Base-by-base conservation (phyloP, 495 filamentous ascomycete genomes). In the Penicillium coffeae region DNA sequence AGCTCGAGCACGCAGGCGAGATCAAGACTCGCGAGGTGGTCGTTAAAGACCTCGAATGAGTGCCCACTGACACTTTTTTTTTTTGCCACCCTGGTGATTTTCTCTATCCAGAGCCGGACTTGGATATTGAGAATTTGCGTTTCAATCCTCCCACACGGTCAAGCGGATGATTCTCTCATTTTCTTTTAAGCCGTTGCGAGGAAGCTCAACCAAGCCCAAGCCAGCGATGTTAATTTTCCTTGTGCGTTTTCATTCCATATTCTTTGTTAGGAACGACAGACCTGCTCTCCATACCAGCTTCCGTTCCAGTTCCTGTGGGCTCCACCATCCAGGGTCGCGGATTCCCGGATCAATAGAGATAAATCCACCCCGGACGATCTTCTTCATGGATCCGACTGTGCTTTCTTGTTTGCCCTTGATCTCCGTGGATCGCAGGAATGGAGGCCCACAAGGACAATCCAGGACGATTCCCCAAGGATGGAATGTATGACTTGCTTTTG, bases 1-100 rank as follows among this genome's bases (percentile, higher is more conserved):
- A 38, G 43, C 62, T 34, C 63, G 58, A 41, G 39, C 60, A 14
- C 68, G 68, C 40, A 65, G 71, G 55, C 61, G 57, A 5, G 65
- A 68, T 25, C 52, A 50, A 19, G 68, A 70, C 15, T 46, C 57
- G 20, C 59, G 64, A 52, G 57, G 59, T 34, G 48, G 51, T 35
- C 65, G 63, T 41, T 70, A 55, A 64, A 36, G 10, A n/a, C n/a
- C n/a, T n/a, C n/a, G n/a, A n/a, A n/a, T n/a, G n/a, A n/a, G n/a
- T n/a, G n/a, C n/a, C n/a, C n/a, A n/a, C n/a, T n/a, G 19, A 43
- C 16, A 42, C 7, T 12, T 18, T 16, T 15, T 25, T 15, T 15
- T 27, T 22, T 13, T 30, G 35, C n/a, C 13, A n/a, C n/a, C 19
- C 25, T 36, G 30, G 37, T 36, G 25, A 15, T 19, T 18, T 46